A percentile compares a stretch with the other conserved stretches of the same genome.
Conservation (phyloP, 306 rosid genomes). For the Quercus gilva region DNA sequence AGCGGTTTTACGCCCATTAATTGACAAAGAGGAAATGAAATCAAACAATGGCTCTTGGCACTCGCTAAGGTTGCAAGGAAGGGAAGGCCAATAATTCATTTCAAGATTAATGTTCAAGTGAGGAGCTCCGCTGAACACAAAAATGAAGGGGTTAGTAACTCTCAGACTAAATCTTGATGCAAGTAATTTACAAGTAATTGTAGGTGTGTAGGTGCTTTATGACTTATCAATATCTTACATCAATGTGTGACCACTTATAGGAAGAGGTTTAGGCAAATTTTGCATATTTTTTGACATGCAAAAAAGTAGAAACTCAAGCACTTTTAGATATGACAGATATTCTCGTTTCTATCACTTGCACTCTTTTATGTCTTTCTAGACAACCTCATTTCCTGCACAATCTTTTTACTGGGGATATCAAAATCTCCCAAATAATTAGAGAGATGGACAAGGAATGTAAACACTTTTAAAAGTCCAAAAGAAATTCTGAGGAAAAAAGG, state of each 20-base stretch:
- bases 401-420: not conserved
- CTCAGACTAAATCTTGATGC: conserved; percentile 5
- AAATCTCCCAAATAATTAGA: not conserved
- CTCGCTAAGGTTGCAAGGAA: conserved; percentile 81
- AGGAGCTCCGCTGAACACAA: conserved; percentile 66
- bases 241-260: not conserved
- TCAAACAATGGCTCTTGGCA: conserved; percentile 81
- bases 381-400: not conserved
- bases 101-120: conserved; percentile 78
- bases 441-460: not conserved
- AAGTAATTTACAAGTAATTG: not conserved
- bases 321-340: not conserved
- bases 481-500: not conserved
- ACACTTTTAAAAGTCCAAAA: not conserved
- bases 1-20: conserved; percentile 70
- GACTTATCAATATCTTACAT: not conserved
- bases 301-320: not conserved
- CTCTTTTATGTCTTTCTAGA: not conserved
- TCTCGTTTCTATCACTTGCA: not conserved
- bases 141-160: conserved; percentile 19
- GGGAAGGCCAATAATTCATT: conserved; percentile 90
- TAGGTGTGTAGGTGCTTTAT: not conserved
- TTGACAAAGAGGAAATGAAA: conserved; percentile 45
- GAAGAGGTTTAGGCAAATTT: not conserved
- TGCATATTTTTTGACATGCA: not conserved